Base-by-base conservation (phyloP, 768 basidiomycete species). In the Rhodotorula taiwanensis region DNA sequence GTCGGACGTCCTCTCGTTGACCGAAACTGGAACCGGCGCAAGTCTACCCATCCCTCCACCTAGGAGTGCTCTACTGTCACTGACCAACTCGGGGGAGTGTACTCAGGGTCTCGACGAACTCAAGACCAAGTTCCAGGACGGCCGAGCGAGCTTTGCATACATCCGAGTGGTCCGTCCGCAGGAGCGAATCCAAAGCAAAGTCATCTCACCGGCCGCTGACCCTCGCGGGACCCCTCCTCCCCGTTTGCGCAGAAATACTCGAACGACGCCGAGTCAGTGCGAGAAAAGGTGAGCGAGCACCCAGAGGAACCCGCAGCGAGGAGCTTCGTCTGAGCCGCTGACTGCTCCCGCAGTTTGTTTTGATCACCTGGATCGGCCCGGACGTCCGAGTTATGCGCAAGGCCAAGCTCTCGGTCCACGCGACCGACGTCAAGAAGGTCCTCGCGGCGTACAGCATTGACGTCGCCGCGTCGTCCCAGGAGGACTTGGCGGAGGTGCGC, bases 331-430 rank as follows among this genome's bases (percentile, higher is more conserved):
- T 23, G 28, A 16, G 43, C 45, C 52, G 23, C 23, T 18, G 18
- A 20, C 49, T n/a, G 20, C 31, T 48, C 21, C 5, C 43, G 25
- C 44, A 50, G 42, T 78, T 77, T 63, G 66, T 73, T 49, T 81
- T 89, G 72, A 80, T 89, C 80, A 81, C 83, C 49, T 89, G 88
- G 88, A 90, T 89, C 77, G 88, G 89, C 48, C 78, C 82, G 25
- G 76, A 78, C 45, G 88, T 89, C 77, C 91, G 89, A 78, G 81
- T 92, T 67, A 90, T 94, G 91, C 82, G 92, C 65, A 87, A 85
- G 78, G 92, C 86, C 47, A 93, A 90, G 84, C 88, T 88, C 73
- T 94, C 92, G 62, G 91, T 97, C 6, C 92, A 97, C 73, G 73
- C 84, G 30, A 87, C 87, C 68, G 86, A 90, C 77, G 89, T 95